Evolutionary conservation across 2,329 filamentous ascomycete genomes (phyloP).

Genomic region (Fusarium pininemorale): DNA sequence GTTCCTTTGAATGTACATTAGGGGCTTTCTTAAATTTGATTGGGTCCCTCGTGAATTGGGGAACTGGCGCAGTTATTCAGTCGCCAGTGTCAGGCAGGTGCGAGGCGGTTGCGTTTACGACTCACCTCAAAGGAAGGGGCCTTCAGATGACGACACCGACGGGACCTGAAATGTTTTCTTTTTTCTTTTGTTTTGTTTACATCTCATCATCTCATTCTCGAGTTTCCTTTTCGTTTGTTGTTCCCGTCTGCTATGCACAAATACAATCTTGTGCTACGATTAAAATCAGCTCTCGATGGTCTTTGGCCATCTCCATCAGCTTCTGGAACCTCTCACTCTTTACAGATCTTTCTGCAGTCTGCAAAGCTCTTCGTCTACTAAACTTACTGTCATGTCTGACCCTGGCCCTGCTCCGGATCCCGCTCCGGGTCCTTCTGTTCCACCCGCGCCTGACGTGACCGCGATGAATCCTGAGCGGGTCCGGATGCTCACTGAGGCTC

Average conservation of each 20-base stretch:
- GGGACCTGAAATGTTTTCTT: not conserved
- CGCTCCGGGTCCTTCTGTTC: not conserved
- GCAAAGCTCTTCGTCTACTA: not conserved
- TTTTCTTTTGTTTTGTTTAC: not conserved
- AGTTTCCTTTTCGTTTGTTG: not conserved
- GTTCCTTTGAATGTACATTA: too few species aligned
- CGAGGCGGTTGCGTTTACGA: not conserved
- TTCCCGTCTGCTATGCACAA: not conserved
- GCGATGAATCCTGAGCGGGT: slow-evolving; percentile 43
- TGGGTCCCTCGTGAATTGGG: not conserved
- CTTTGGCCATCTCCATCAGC: not conserved
- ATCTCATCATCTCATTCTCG: not conserved
- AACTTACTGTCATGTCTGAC: not conserved
- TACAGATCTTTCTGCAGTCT: too few species aligned
- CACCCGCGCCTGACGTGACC: slow-evolving; percentile 7
- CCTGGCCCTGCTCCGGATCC: not conserved
- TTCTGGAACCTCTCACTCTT: not conserved
- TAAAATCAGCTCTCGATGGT: not conserved
- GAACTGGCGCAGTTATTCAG: not conserved
- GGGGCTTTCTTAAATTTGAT: too few species aligned
- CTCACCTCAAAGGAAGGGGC: not conserved
- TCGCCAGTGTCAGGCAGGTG: not conserved
- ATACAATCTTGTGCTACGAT: not conserved
- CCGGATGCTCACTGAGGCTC: slow-evolving; percentile 34
- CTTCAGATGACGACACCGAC: not conserved